Percentiles rank a stretch among this genome's conserved stretches.
phyloP scores from a whole-genome alignment of 2,329 filamentous ascomycete genomes.

The Aspergillus oerlinghausenensis region DNA sequence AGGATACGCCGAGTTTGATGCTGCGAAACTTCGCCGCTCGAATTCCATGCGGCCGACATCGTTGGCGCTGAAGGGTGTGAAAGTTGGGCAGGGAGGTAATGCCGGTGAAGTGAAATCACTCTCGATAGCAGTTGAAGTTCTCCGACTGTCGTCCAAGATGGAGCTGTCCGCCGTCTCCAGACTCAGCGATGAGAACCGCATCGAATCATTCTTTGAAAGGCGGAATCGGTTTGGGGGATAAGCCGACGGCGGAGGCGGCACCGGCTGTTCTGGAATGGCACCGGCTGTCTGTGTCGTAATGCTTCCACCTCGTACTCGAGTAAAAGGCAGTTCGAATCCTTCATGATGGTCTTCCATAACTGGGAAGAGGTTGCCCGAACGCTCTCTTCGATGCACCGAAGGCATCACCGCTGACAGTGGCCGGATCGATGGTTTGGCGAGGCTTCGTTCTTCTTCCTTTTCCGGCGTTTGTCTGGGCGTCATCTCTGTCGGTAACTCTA shows the following conservation, averaged over 20 bases:
- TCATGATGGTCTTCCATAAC: constrained; percentile 21
- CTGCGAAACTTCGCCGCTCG: constrained; percentile 26
- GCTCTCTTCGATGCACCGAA: constrained; percentile 20
- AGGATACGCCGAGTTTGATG: constrained; percentile 20
- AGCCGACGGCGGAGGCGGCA: constrained; percentile 33
- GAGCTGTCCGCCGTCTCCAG: constrained; percentile 37
- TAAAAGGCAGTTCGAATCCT: constrained; percentile 18
- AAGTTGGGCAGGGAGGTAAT: constrained; percentile 31
- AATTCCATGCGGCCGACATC: constrained; percentile 30
- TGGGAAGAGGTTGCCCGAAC: constrained; percentile 17
- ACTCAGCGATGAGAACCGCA: constrained; percentile 34
- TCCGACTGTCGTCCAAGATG: constrained; percentile 31
- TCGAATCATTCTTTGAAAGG: constrained; percentile 32
- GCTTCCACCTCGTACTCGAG: constrained; percentile 27
- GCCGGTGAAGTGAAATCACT: constrained; percentile 27
- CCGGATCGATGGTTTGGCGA: constrained; percentile 22
- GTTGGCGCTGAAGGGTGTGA: constrained; percentile 34
- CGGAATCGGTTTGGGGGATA: constrained; percentile 29
- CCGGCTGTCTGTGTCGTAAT: constrained; percentile 33
- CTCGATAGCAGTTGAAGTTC: constrained; percentile 24
- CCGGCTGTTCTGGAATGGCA: constrained; percentile 30
- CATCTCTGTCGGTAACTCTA: constrained; percentile 33
- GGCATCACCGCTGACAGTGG: constrained; percentile 30
- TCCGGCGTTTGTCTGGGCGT: constrained; percentile 36
- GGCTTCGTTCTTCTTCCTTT: constrained; percentile 19